Conservation (phyloP, 2,329 filamentous ascomycete species). For the Trichoderma sp. region DNA sequence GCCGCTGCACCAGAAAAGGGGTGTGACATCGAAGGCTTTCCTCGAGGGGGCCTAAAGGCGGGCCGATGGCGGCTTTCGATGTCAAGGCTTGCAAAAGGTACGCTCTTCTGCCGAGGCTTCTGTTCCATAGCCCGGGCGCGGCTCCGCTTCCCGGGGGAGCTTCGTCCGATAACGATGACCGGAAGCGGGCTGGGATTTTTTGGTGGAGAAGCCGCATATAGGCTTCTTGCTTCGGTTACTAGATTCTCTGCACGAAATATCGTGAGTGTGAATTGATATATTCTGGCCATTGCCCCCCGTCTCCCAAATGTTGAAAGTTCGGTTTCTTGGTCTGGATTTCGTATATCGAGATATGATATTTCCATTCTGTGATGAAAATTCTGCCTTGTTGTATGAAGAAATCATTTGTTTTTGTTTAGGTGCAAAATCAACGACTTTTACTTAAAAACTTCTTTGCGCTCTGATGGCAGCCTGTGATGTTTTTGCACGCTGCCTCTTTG, state of each 20-base stretch:
- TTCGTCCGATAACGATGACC: not conserved
- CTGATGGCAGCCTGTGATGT: not conserved
- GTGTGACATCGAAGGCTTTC: not conserved
- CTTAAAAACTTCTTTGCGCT: not conserved
- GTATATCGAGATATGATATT: not conserved
- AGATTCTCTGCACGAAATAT: not conserved
- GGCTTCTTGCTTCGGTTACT: slow-evolving; percentile 12
- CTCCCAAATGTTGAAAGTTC: not conserved
- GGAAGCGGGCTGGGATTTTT: not conserved
- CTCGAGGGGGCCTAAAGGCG: not conserved
- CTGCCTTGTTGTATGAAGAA: not conserved
- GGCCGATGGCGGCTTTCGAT: slow-evolving; percentile 2
- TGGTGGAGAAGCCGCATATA: slow-evolving; percentile 4
- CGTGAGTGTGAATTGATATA: not conserved
- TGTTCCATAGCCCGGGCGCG: not conserved
- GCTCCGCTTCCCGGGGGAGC: not conserved
- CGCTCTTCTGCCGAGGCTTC: not conserved
- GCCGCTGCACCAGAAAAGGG: not conserved
- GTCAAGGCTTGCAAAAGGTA: not conserved
- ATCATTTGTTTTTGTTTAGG: not conserved
- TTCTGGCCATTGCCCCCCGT: not conserved
- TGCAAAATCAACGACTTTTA: not conserved
- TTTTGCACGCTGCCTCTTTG: not conserved
- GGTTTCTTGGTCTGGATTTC: not conserved
- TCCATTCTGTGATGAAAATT: not conserved